Conservation (phyloP, 1,139 yeast species). For the Eremothecium coryli region DNA sequence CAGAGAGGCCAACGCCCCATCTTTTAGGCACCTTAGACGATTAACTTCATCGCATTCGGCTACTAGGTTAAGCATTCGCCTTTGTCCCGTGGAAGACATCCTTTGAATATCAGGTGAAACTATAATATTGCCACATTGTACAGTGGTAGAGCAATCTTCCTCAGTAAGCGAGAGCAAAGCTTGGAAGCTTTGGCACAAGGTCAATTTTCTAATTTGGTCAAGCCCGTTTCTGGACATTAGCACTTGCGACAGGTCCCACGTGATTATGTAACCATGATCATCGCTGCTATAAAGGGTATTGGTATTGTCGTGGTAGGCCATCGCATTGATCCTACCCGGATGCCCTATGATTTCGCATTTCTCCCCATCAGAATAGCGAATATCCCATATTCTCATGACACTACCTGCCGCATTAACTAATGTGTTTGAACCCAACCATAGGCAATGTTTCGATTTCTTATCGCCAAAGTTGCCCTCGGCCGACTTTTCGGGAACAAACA, state of each 20-base stretch:
- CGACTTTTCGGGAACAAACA: conserved; percentile 13
- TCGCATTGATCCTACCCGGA: conserved; percentile 17
- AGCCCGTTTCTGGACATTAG: conserved; percentile 4
- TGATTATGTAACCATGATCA: conserved; percentile 21
- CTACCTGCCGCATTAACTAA: conserved; percentile 19
- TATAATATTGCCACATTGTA: conserved; percentile 23
- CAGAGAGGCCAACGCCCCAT: conserved; percentile 17
- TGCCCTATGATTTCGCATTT: conserved; percentile 17
- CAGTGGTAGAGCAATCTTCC: conserved; percentile 16
- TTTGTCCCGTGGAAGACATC: background rate
- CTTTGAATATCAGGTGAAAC: conserved; percentile 7
- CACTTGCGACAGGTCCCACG: conserved; percentile 20
- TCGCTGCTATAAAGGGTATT: conserved; percentile 19
- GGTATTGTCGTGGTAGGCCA: conserved; percentile 13
- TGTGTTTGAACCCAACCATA: conserved; percentile 21
- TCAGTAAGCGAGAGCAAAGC: conserved; percentile 2
- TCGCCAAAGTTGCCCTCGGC: conserved; percentile 1
- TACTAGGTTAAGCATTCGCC: background rate
- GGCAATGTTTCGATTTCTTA: conserved; percentile 14
- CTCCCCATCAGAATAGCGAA: conserved; percentile 16
- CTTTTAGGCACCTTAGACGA: conserved; percentile 9
- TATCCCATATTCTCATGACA: conserved; percentile 23
- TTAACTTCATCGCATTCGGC: background rate
- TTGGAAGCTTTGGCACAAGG: background rate
- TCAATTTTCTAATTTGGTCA: background rate